phyloP scores from a whole-genome alignment of 768 basidiomycete species.

The Mycena capillaripes region DNA sequence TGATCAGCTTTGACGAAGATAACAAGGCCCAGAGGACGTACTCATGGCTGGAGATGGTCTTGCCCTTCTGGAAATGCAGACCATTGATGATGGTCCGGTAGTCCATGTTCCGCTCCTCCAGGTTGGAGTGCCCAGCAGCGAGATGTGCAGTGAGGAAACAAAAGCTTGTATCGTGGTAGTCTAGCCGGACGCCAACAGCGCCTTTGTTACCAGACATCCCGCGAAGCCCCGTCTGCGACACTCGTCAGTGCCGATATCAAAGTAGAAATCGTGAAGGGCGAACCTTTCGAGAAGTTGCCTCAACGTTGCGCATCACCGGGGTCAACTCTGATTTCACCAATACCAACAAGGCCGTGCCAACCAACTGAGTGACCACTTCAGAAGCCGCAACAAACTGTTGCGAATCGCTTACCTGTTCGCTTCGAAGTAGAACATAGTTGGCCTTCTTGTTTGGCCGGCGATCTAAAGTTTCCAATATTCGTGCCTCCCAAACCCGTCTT shows the following conservation, averaged over 20 bases:
- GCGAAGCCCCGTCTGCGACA: slow-evolving; percentile 79
- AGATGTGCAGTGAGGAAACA: slow-evolving; percentile 98
- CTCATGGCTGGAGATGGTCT: slow-evolving; percentile 92
- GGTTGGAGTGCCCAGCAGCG: slow-evolving; percentile 93
- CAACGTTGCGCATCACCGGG: slow-evolving; percentile 89
- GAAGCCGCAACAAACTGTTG: not conserved
- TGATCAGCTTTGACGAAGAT: slow-evolving; percentile 9
- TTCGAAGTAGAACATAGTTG: slow-evolving; percentile 89
- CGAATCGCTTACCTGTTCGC: slow-evolving; percentile 80
- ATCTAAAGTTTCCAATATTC: slow-evolving; percentile 85
- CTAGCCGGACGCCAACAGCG: slow-evolving; percentile 92
- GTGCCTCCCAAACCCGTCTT: slow-evolving; percentile 90
- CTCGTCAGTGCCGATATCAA: slow-evolving; percentile 10
- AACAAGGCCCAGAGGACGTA: slow-evolving; percentile 55
- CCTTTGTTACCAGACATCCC: slow-evolving; percentile 99
- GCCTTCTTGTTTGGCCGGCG: slow-evolving; percentile 74
- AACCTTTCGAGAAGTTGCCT: slow-evolving; percentile 93
- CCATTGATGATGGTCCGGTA: slow-evolving; percentile 89
- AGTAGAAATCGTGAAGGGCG: slow-evolving; percentile 2
- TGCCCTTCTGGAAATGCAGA: slow-evolving; percentile 91
- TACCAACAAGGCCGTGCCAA: slow-evolving; percentile 93
- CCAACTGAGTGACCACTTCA: slow-evolving; percentile 69
- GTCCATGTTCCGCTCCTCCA: slow-evolving; percentile 93
- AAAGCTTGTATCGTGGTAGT: slow-evolving; percentile 91
- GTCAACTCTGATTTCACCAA: slow-evolving; percentile 85